Conservation (phyloP, 2,329 filamentous ascomycete genomes). For the Nectriaceae sp. region DNA sequence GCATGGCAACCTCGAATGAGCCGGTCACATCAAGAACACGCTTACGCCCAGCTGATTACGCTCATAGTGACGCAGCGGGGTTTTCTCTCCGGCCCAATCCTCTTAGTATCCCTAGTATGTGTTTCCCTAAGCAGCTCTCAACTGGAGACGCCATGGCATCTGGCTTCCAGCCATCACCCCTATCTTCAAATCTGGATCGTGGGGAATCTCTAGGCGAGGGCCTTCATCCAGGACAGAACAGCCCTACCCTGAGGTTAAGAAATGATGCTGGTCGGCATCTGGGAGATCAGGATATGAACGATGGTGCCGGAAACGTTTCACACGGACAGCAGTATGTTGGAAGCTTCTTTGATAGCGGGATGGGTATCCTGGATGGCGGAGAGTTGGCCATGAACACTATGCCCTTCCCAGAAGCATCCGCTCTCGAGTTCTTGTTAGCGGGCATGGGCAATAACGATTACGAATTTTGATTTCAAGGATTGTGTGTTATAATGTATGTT, state of each 20-base stretch:
- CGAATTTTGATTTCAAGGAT: conserved; percentile 16
- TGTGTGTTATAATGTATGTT: background rate
- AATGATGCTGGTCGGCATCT: conserved; percentile 14
- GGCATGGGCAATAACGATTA: conserved; percentile 28
- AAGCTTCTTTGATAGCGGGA: conserved; percentile 13
- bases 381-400: conserved; percentile 20
- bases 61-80: conserved; percentile 5
- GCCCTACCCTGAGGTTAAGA: conserved; percentile 15
- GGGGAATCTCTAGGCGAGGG: conserved; percentile 1
- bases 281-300: background rate
- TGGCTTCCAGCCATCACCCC: background rate
- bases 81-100: conserved; percentile 23
- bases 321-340: conserved; percentile 20
- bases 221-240: conserved; percentile 8
- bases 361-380: conserved; percentile 11
- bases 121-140: background rate
- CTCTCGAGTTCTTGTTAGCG: conserved; percentile 34
- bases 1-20: too few relatives aligned
- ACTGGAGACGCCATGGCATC: conserved; percentile 3
- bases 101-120: conserved; percentile 1
- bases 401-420: conserved; percentile 26
- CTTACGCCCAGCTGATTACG: too few relatives aligned
- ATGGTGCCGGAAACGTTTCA: conserved; percentile 6
- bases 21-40: too few relatives aligned
- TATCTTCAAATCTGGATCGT: conserved; percentile 1